Base-by-base conservation (phyloP, 352 stramenopile genomes). In the Globisporangium polare region DNA sequence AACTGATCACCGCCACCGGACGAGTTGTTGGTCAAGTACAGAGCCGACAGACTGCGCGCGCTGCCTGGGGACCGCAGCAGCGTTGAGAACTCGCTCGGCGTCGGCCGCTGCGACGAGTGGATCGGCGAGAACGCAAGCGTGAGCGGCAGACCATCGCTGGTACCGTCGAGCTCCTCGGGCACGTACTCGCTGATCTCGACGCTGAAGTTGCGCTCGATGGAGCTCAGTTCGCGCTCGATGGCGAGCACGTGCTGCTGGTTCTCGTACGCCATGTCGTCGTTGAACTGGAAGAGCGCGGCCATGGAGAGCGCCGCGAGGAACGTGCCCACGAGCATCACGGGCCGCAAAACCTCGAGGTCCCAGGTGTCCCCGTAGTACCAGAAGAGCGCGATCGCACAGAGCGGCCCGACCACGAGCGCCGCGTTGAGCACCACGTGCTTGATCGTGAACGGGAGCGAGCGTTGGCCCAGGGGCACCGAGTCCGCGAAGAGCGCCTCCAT, bases 401-500 rank as follows among this genome's bases (percentile, higher is more conserved):
- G n/a, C 1, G 86, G 86, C 0, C 86, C 84, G 12, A 82, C 59
- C 15, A 88, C 69, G 1, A 78, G 62, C 33, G 79, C 72, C 0
- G 66, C 35, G 57, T 90, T 89, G 26, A 74, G 72, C 33, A 94
- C 68, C 18, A 83, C 66, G 58, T 87, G 75, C 60, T 90, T 88
- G 47, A 91, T 60, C 17, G 74, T 96, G 69, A 96, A 96, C 18
- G 82, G 87, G 9, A 80, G 67, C 2, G 81, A 92, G 33, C 89
- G 69, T 60, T 89, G 69, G 0, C 84, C 82, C 2, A 76, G 47
- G 8, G 80, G 78, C 31, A 96, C 75, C 0, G 86, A 95, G 62
- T 97, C 89, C 8, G 86, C 85, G 52, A 96, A 95, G 0, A 97
- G 63, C 2, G 90, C 88, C 46, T 95, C 83, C 56, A 89, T 71